Evolutionary conservation across 139 green algal genomes (phyloP).

Genomic region (Coccomyxa sp.): DNA sequence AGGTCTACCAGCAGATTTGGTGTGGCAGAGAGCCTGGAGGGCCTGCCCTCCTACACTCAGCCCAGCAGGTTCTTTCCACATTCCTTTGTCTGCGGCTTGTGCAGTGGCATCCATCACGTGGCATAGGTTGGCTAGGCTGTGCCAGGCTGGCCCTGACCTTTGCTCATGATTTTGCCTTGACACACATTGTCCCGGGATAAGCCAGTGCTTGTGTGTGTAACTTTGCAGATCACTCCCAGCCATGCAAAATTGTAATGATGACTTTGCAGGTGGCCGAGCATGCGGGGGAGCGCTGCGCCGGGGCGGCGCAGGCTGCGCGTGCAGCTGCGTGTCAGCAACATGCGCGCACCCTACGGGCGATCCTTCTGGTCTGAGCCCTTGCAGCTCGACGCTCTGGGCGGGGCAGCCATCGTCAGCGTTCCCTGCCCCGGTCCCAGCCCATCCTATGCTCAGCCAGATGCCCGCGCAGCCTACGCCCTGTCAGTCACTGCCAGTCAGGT

Average conservation of each 20-base stretch:
- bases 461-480: conserved; percentile 19
- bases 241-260: no score
- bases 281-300: conserved; percentile 24
- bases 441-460: not conserved
- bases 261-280: conserved; percentile 32
- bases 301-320: conserved; percentile 16
- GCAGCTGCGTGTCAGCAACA: conserved; percentile 33
- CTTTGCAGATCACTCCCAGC: no score
- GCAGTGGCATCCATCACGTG: no score
- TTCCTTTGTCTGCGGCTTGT: not conserved
- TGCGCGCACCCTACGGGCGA: conserved; percentile 20
- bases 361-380: conserved; percentile 40
- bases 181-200: no score
- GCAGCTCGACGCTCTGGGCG: conserved; percentile 36
- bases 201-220: not conserved
- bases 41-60: conserved; percentile 20
- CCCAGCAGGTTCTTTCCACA: conserved; percentile 16
- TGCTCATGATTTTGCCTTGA: no score
- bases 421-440: conserved; percentile 20
- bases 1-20: conserved; percentile 18
- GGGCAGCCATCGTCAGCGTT: conserved; percentile 35
- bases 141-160: no score
- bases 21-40: conserved; percentile 34
- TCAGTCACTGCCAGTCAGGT: conserved; percentile 28
- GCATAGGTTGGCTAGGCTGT: no score